Conservation (phyloP, 1,284 basidiomycete species). For the Abortiporus biennis region DNA sequence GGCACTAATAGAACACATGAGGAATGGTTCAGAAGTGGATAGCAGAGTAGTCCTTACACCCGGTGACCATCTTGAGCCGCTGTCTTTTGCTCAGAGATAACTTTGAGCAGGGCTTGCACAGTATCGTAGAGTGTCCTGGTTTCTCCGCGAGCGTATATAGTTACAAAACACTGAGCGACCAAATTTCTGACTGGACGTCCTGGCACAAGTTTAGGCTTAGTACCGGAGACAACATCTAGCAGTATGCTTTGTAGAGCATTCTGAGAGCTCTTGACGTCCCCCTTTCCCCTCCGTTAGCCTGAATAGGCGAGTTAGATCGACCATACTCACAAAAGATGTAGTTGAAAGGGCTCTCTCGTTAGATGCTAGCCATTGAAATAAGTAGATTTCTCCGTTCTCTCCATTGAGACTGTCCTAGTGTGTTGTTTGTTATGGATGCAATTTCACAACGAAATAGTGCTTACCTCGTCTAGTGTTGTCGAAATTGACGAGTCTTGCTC, state of each 20-base stretch:
- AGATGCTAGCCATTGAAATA: slow-evolving; percentile 77
- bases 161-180: slow-evolving; percentile 72
- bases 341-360: slow-evolving; percentile 55
- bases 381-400: slow-evolving; percentile 75
- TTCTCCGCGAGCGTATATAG: slow-evolving; percentile 80
- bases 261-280: slow-evolving; percentile 60
- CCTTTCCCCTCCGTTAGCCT: slow-evolving; percentile 42
- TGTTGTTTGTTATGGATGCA: not conserved
- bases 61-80: slow-evolving; percentile 43
- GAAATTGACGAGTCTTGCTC: no score
- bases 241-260: slow-evolving; percentile 54
- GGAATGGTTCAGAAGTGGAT: slow-evolving; percentile 2
- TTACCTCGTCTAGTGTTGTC: slow-evolving; percentile 15
- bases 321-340: slow-evolving; percentile 39
- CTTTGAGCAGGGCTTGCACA: slow-evolving; percentile 72
- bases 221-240: slow-evolving; percentile 53
- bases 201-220: slow-evolving; percentile 64
- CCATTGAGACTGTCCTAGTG: slow-evolving; percentile 58
- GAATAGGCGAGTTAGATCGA: slow-evolving; percentile 1
- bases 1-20: slow-evolving; percentile 38
- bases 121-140: slow-evolving; percentile 84
- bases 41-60: slow-evolving; percentile 2
- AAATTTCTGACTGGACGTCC: slow-evolving; percentile 83
- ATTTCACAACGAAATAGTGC: not conserved
- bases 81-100: slow-evolving; percentile 67